phyloP scores from a whole-genome alignment of 495 filamentous ascomycete genomes.

The Penicillium salamii region DNA sequence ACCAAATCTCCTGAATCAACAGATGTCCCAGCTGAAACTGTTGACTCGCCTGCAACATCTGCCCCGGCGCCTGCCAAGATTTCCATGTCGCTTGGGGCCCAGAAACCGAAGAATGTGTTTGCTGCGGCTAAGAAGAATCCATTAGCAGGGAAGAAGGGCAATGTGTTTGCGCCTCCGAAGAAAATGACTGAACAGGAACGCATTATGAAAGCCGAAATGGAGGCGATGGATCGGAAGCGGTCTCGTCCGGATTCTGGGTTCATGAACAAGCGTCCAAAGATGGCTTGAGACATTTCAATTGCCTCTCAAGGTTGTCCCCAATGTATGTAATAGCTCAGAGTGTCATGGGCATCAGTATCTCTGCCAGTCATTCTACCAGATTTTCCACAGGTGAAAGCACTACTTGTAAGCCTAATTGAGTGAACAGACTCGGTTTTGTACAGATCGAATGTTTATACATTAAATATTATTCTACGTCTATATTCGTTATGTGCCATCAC shows the following conservation, averaged over 20 bases:
- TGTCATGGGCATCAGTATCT: no score
- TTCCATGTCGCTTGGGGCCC: slow-evolving; percentile 58
- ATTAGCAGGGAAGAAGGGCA: slow-evolving; percentile 59
- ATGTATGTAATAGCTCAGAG: no score
- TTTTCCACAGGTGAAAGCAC: no score
- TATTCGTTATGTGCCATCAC: slow-evolving; percentile 20
- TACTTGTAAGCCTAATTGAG: no score
- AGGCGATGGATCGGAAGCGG: slow-evolving; percentile 68
- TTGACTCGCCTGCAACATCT: slow-evolving; percentile 21
- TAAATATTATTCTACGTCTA: slow-evolving; percentile 7
- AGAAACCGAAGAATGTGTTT: slow-evolving; percentile 79
- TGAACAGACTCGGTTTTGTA: no score
- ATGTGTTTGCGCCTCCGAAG: slow-evolving; percentile 62
- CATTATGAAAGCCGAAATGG: slow-evolving; percentile 82
- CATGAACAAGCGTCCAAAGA: slow-evolving; percentile 36
- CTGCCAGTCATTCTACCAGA: no score
- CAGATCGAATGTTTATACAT: neutral
- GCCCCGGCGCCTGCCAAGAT: slow-evolving; percentile 39
- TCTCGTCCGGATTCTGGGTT: slow-evolving; percentile 30
- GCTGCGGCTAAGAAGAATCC: slow-evolving; percentile 65
- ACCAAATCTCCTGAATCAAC: slow-evolving; percentile 2
- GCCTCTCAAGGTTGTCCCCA: no score
- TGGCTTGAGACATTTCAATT: slow-evolving; percentile 27
- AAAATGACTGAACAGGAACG: slow-evolving; percentile 84
- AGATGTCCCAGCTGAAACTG: slow-evolving; percentile 20